Evolutionary conservation across 495 filamentous ascomycete genomes (phyloP), one percentile per base, ranked within the genome.

Genomic region (Terfezia claveryi): DNA sequence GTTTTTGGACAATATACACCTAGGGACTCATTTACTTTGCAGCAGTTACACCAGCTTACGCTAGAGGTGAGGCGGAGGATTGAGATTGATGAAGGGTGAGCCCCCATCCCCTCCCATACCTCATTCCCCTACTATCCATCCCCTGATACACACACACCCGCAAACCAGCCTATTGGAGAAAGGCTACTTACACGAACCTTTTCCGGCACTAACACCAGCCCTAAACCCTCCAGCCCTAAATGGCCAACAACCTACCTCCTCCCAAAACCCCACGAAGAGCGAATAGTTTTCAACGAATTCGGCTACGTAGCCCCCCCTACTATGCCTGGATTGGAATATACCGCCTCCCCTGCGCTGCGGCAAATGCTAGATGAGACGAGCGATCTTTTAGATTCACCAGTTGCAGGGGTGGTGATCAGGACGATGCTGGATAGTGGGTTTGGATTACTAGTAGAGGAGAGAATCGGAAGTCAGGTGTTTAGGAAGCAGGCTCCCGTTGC

Each of bases 311-410:
- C 41, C 41, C 14, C 14, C 41, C 1, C 41, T 2, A 14, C 41
- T 49, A 81, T 89, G 54, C 66, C 81, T 36, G 74, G 74, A 4
- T 72, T 82, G 11, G 68, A 73, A 2, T 54, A 66, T 8, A 38
- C 66, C 27, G 52, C 57, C 8, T 51, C 56, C 20, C 32, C 54
- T 36, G 71, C 74, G 36, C 77, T 96, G 59, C 83, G 89, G 52
- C 80, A 83, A 53, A 76, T 99, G n/a, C 73, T 98, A 1, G 87
- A 96, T 62, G 91, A 96, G 69, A 95, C 91, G 10, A 82, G 91
- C 20, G 91, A 98, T 67, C 73, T 96, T 16, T 83, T 98, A 60
- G 92, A 98, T 55, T 94, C 89, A 0, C 92, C 92, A 0, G 74
- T 81, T 17, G 94, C 95, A 68, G 75, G 80, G 8, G 79, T 80